phyloP scores from a whole-genome alignment of 2,329 filamentous ascomycete species.

The Ascochyta koolunga region DNA sequence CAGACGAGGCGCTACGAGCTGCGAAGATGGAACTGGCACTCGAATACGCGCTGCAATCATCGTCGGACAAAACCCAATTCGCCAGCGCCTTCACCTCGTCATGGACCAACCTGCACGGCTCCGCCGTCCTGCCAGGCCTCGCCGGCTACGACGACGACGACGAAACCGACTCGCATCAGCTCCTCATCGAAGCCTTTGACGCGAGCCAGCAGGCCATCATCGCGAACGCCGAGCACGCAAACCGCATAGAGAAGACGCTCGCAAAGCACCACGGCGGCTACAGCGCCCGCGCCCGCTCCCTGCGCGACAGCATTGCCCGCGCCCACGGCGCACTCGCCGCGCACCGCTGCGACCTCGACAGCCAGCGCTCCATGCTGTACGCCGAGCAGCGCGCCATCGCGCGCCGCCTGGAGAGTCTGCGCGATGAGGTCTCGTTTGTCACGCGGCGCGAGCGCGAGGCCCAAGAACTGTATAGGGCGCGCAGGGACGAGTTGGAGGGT shows the following conservation, averaged over 20 bases:
- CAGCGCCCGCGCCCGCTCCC: constrained; percentile 79
- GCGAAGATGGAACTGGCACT: constrained; percentile 78
- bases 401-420: constrained; percentile 73
- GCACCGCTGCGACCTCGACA: constrained; percentile 72
- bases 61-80: constrained; percentile 59
- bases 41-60: constrained; percentile 62
- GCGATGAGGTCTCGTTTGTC: constrained; percentile 83
- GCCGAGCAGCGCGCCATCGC: constrained; percentile 79
- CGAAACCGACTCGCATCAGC: constrained; percentile 70
- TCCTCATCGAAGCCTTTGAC: constrained; percentile 75
- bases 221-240: constrained; percentile 75
- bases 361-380: constrained; percentile 76
- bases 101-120: constrained; percentile 58
- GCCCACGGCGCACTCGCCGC: constrained; percentile 76
- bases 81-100: constrained; percentile 47
- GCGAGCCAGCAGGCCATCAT: constrained; percentile 75
- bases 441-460: constrained; percentile 85
- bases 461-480: constrained; percentile 80
- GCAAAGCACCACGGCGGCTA: constrained; percentile 86
- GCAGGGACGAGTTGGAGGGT: constrained; percentile 76
- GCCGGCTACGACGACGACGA: constrained; percentile 79
- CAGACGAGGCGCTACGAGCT: constrained; percentile 73
- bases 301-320: constrained; percentile 79
- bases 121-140: constrained; percentile 72
- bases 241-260: constrained; percentile 95